phyloP scores from a whole-genome alignment of 768 basidiomycete genomes.

The Boletus tylopilopsis region DNA sequence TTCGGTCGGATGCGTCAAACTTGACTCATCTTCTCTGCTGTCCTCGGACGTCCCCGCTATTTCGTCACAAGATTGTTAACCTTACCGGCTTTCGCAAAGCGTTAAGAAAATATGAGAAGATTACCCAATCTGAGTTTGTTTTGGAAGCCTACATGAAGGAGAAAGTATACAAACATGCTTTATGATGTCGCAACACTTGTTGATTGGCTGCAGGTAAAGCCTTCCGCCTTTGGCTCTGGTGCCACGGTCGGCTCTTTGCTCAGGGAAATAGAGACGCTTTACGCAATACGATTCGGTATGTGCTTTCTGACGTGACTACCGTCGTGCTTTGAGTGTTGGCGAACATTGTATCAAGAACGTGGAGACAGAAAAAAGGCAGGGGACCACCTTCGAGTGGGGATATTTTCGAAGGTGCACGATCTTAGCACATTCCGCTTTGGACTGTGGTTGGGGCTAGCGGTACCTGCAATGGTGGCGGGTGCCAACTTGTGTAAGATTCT shows the following conservation, averaged over 20 bases:
- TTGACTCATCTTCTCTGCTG: background rate
- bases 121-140: constrained; percentile 59
- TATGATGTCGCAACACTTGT: background rate
- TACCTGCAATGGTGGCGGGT: constrained; percentile 68
- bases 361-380: constrained; percentile 82
- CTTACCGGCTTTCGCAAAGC: constrained; percentile 86
- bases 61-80: constrained; percentile 62
- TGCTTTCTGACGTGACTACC: background rate
- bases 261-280: constrained; percentile 72
- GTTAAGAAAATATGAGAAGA: constrained; percentile 82
- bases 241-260: constrained; percentile 61
- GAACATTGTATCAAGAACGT: constrained; percentile 34
- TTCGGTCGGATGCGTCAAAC: background rate
- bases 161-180: constrained; percentile 42
- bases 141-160: constrained; percentile 79
- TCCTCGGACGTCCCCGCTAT: background rate
- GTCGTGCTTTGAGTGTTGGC: background rate
- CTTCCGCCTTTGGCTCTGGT: constrained; percentile 63
- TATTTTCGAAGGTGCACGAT: constrained; percentile 56
- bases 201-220: constrained; percentile 50
- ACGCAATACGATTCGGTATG: constrained; percentile 74
- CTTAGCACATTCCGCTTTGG: constrained; percentile 75
- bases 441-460: constrained; percentile 61
- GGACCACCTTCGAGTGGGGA: constrained; percentile 55
- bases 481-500: constrained; percentile 46